These are phyloP conservation scores for Coriaria nepalensis DNA, from an alignment of 306 rosid species.

Conservation along the genomic window DNA sequence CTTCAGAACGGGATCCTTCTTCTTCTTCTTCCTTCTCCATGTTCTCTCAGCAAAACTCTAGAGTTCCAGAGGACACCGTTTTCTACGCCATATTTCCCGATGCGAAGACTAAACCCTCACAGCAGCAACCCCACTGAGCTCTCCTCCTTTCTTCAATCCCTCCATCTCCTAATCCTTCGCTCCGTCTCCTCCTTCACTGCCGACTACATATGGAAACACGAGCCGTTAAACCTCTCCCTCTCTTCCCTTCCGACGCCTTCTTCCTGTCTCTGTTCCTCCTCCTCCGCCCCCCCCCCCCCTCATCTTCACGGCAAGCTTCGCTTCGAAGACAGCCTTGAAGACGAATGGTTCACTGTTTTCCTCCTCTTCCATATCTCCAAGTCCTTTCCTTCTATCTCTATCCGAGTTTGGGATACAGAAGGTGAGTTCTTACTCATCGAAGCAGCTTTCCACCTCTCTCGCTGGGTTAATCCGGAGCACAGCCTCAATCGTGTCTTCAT, in stretches of 20 bases:
- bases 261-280: constrained; percentile 28
- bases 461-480: constrained; percentile 84
- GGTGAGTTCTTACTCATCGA: constrained; percentile 92
- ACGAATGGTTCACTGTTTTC: constrained; percentile 86
- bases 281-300: constrained; percentile 33
- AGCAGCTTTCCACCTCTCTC: constrained; percentile 86
- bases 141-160: constrained; percentile 48
- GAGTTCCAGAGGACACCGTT: constrained; percentile 68
- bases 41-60: constrained; percentile 22
- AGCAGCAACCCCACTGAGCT: constrained; percentile 4
- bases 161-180: constrained; percentile 59
- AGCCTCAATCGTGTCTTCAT: constrained; percentile 60
- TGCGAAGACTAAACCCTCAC: constrained; percentile 14
- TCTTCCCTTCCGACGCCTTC: constrained; percentile 36
- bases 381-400: constrained; percentile 46
- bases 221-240: constrained; percentile 56
- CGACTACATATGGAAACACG: constrained; percentile 84
- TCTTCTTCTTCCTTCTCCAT: constrained; percentile 21
- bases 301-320: constrained; percentile 91
- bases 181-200: constrained; percentile 40
- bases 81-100: constrained; percentile 70
- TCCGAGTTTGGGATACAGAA: constrained; percentile 81
- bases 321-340: constrained; percentile 68
- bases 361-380: constrained; percentile 62
- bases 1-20: constrained; percentile 8